Base-by-base conservation (phyloP, 306 rosid genomes). In the Benincasa hispida region DNA sequence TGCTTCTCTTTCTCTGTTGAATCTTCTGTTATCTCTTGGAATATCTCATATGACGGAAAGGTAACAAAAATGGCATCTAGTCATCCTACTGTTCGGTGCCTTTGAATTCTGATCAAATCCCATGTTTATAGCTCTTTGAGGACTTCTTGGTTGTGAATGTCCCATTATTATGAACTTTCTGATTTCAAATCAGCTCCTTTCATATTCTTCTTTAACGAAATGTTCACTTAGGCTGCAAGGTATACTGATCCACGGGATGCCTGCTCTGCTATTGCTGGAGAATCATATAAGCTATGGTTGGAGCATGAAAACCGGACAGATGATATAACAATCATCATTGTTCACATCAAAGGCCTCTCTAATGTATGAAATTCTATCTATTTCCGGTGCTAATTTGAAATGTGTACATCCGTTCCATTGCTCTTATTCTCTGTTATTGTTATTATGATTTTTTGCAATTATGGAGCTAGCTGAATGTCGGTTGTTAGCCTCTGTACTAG, bases 251-350 rank as follows among this genome's bases (percentile, higher is more conserved):
- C 99, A 28, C 96, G 97, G 25, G 99, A 95, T 82, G 99, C 98
- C n/a, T 95, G 99, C 81, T 88, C 97, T 67, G 91, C 97, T 70
- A 92, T 95, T 79, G 93, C 97, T 75, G 99, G 97, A 82, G 98
- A 95, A 80, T 90, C 99, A 50, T 95, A 95, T 78, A 95, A 90
- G 78, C 57, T 86, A 74, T 95, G 99, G 99, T 77, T 95, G 84
- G 97, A 88, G 58, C 90, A 90, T 35, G 99, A 95, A 74, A 86
- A 77, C 77, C 96, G 98, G 75, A 95, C 99, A 22, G 99, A 95
- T 80, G 99, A 95, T 84, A 95, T 95, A 80, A 92, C 99, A 7
- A 92, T 95, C 68, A 89, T 92, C 86, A 81, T 92, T 45, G 93
- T 89, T 78, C 98, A 92, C 84, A 84, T 95, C 87, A 95, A 86